These are phyloP conservation scores for Termitomyces heimii DNA, from an alignment of 768 basidiomycete genomes.

Conservation along the genomic window DNA sequence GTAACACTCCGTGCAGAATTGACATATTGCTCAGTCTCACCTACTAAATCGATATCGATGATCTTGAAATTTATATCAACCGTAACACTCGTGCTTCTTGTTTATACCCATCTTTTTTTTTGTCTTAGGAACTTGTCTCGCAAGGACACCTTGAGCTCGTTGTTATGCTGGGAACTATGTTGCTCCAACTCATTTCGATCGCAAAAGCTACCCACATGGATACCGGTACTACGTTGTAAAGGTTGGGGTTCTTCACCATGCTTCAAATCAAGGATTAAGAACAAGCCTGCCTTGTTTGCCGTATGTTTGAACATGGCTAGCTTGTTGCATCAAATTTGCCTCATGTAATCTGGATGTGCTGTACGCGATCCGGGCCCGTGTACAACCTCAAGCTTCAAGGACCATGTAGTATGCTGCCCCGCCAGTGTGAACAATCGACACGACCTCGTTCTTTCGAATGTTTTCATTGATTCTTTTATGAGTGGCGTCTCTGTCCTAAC, in stretches of 20 bases:
- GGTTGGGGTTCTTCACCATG: neutral
- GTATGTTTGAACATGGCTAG: neutral
- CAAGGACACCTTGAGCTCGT: too few species aligned
- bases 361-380: neutral
- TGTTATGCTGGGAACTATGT: too few species aligned
- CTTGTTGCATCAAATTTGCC: neutral
- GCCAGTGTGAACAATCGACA: neutral
- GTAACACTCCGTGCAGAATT: neutral
- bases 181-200: too few species aligned
- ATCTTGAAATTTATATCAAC: neutral
- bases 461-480: neutral
- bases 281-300: neutral
- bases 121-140: too few species aligned
- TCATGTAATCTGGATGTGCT: neutral
- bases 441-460: neutral
- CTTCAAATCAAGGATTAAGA: neutral
- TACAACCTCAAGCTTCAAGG: neutral
- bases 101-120: neutral
- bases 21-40: neutral
- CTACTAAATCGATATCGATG: too few species aligned
- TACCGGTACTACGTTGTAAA: neutral
- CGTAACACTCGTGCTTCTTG: neutral
- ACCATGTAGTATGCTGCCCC: neutral
- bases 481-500: neutral
- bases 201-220: too few species aligned